Conservation (phyloP, 371 early-diverging fungal genomes). For the Syncephalastrum sp. region DNA sequence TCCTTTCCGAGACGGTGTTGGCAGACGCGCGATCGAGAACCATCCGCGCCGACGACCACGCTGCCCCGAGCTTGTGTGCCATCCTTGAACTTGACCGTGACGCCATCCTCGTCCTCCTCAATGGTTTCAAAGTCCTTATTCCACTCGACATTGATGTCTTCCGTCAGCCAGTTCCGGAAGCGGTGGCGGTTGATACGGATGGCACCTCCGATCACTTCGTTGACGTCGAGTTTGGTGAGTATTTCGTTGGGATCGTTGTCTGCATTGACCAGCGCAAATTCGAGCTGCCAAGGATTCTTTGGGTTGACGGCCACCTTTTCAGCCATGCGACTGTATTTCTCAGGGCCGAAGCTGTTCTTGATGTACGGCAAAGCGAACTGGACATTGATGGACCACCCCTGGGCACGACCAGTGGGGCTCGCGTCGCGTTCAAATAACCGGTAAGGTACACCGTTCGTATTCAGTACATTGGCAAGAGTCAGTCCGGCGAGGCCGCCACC, state of each 20-base stretch:
- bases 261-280: conserved; percentile 14
- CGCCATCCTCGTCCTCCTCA: conserved; percentile 9
- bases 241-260: neutral
- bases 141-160: conserved; percentile 23
- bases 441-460: conserved; percentile 22
- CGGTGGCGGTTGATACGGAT: conserved; percentile 25
- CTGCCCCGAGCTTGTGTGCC: conserved; percentile 19
- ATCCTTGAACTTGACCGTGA: conserved; percentile 31
- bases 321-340: conserved; percentile 5
- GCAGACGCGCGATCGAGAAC: conserved; percentile 22
- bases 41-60: conserved; percentile 28
- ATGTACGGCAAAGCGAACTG: conserved; percentile 16
- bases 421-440: conserved; percentile 33
- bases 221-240: neutral
- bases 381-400: conserved; percentile 28
- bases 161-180: conserved; percentile 22
- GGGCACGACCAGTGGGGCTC: conserved; percentile 12
- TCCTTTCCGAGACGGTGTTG: conserved; percentile 16
- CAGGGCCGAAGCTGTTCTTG: conserved; percentile 5
- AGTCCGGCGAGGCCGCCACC: conserved; percentile 42
- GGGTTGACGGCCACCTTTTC: conserved; percentile 16
- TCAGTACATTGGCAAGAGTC: conserved; percentile 23
- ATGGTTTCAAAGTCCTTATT: conserved; percentile 18
- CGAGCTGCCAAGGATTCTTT: conserved; percentile 2
- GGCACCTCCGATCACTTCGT: too few species aligned